These are phyloP conservation scores for Melanomma pulvis-pyrius DNA, from an alignment of 495 filamentous ascomycete genomes.

Conservation along the genomic window DNA sequence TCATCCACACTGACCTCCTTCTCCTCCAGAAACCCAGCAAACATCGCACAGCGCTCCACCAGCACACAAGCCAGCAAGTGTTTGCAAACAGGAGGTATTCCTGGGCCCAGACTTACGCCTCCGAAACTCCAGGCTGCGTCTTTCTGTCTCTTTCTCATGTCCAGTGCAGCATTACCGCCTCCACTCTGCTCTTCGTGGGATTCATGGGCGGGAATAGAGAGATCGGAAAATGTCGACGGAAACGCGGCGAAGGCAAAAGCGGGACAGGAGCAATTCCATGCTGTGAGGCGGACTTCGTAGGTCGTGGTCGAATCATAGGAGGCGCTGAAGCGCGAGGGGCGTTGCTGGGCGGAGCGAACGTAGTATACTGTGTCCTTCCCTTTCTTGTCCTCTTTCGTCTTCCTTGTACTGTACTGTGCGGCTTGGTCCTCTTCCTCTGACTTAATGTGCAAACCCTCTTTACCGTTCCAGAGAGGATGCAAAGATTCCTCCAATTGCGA, in stretches of 20 bases:
- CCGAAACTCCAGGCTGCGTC: conserved; percentile 51
- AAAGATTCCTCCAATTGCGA: neutral
- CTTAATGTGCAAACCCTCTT: neutral
- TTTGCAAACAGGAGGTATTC: conserved; percentile 72
- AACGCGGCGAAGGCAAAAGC: conserved; percentile 76
- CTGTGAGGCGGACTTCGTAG: conserved; percentile 71
- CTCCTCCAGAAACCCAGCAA: conserved; percentile 59
- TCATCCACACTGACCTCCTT: conserved; percentile 62
- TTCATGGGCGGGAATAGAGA: neutral
- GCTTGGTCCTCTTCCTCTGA: neutral
- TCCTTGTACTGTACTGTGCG: neutral
- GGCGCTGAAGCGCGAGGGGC: conserved; percentile 31
- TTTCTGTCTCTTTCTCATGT: neutral
- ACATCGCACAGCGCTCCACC: conserved; percentile 66
- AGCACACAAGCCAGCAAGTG: conserved; percentile 85
- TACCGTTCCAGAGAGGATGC: too few relatives aligned
- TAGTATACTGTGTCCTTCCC: conserved; percentile 47
- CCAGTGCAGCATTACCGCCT: neutral
- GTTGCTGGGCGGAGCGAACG: conserved; percentile 46
- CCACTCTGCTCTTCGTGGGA: conserved; percentile 6
- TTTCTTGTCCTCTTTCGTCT: neutral
- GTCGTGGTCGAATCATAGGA: conserved; percentile 40
- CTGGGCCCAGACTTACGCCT: conserved; percentile 49
- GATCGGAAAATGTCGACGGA: conserved; percentile 28
- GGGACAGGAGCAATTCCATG: conserved; percentile 92